phyloP scores from a whole-genome alignment of 441 rosid genomes.

The Dalechampia spathulata region DNA sequence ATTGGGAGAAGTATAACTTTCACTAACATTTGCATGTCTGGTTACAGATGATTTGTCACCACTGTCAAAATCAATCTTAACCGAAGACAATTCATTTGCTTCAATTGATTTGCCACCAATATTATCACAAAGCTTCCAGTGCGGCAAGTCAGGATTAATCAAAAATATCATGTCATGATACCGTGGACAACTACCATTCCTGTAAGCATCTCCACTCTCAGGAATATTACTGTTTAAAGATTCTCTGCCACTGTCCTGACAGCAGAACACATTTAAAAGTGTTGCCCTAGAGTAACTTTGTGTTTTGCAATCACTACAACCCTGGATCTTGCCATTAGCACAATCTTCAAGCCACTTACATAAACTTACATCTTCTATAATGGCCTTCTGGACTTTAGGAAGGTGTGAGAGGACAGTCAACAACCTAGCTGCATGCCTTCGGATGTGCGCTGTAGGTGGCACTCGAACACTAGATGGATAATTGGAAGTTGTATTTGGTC shows the following conservation, averaged over 20 bases:
- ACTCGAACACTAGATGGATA: slow-evolving; percentile 64
- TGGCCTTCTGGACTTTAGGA: slow-evolving; percentile 67
- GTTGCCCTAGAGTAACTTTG: slow-evolving; percentile 92
- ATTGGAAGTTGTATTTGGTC: slow-evolving; percentile 31
- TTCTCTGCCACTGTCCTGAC: slow-evolving; percentile 32
- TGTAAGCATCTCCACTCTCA: slow-evolving; percentile 28
- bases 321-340: slow-evolving; percentile 62
- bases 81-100: slow-evolving; percentile 23
- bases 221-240: slow-evolving; percentile 23
- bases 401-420: slow-evolving; percentile 74
- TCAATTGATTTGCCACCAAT: slow-evolving; percentile 21
- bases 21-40: slow-evolving; percentile 23
- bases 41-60: slow-evolving; percentile 19
- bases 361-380: slow-evolving; percentile 60
- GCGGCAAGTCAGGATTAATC: slow-evolving; percentile 78
- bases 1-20: slow-evolving; percentile 27
- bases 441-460: slow-evolving; percentile 84
- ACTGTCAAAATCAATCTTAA: slow-evolving; percentile 27
- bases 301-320: slow-evolving; percentile 72
- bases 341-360: slow-evolving; percentile 94
- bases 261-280: slow-evolving; percentile 64
- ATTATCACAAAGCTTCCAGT: slow-evolving; percentile 65
- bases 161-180: slow-evolving; percentile 71
- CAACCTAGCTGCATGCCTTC: slow-evolving; percentile 92
- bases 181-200: slow-evolving; percentile 46